Percentiles rank a stretch among this genome's conserved stretches.
Evolutionary conservation across 78 protist species (phyloP).

Genomic region (Corallochytrium limacisporum): DNA sequence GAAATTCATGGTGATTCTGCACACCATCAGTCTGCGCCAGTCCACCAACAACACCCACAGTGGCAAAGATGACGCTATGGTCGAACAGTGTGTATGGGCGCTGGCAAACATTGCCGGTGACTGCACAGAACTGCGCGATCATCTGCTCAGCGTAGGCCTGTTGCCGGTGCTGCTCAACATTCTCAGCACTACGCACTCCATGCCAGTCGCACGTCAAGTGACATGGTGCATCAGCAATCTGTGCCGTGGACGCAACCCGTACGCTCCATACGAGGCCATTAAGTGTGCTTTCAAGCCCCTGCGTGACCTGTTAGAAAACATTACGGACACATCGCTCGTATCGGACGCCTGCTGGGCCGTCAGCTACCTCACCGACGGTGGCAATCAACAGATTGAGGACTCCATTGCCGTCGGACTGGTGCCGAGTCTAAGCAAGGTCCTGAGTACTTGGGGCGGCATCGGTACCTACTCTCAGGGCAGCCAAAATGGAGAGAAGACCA

Average conservation of each 20-base stretch:
- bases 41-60: too few species aligned
- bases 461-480: background rate
- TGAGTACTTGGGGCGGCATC: background rate
- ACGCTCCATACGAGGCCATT: background rate
- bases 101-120: slow-evolving; percentile 98
- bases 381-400: slow-evolving; percentile 62
- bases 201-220: slow-evolving; percentile 76
- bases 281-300: background rate
- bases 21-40: too few species aligned
- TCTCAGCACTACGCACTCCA: background rate
- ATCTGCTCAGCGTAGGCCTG: slow-evolving; percentile 46
- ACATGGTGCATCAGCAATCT: slow-evolving; percentile 88
- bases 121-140: slow-evolving; percentile 68
- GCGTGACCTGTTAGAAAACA: slow-evolving; percentile 49
- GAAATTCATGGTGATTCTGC: too few species aligned
- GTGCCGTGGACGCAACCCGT: slow-evolving; percentile 65
- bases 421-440: slow-evolving; percentile 4
- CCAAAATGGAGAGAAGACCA: background rate
- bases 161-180: slow-evolving; percentile 46
- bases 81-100: slow-evolving; percentile 78
- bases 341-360: slow-evolving; percentile 94
- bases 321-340: slow-evolving; percentile 69
- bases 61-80: too few species aligned
- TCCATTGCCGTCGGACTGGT: slow-evolving; percentile 30
- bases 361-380: slow-evolving; percentile 80